These are phyloP conservation scores for Cicer chorassanicum DNA, from an alignment of 306 rosid genomes.

Conservation along the genomic window DNA sequence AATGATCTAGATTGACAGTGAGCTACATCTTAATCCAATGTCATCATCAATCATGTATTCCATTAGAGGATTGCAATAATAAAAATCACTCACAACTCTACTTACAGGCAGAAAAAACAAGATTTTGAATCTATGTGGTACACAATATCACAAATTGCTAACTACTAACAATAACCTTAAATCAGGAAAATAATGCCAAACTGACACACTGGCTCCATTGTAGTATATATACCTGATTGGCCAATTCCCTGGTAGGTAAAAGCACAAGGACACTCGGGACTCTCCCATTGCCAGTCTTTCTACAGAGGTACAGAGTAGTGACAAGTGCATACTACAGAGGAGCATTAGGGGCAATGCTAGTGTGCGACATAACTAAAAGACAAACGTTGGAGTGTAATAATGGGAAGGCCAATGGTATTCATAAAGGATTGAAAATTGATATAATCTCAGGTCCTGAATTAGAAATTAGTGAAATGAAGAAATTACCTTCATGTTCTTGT, in stretches of 20 bases:
- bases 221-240: slow-evolving; percentile 73
- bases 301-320: slow-evolving; percentile 72
- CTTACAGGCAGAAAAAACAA: not conserved
- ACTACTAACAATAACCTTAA: not conserved
- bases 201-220: not conserved
- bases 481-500: slow-evolving; percentile 74
- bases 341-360: slow-evolving; percentile 88
- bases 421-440: slow-evolving; percentile 65
- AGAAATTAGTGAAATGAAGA: slow-evolving; percentile 72
- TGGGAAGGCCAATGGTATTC: not conserved
- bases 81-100: no score
- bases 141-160: not conserved
- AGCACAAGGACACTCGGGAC: slow-evolving; percentile 88
- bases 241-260: slow-evolving; percentile 93
- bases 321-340: slow-evolving; percentile 95
- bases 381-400: slow-evolving; percentile 54
- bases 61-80: no score
- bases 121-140: not conserved
- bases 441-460: slow-evolving; percentile 59
- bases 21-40: no score
- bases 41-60: no score
- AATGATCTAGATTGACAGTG: no score
- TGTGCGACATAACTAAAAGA: slow-evolving; percentile 83
- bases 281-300: slow-evolving; percentile 73
- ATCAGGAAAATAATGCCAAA: not conserved